phyloP scores from a whole-genome alignment of 2,329 filamentous ascomycete genomes.

The Penicillium brasilianum region DNA sequence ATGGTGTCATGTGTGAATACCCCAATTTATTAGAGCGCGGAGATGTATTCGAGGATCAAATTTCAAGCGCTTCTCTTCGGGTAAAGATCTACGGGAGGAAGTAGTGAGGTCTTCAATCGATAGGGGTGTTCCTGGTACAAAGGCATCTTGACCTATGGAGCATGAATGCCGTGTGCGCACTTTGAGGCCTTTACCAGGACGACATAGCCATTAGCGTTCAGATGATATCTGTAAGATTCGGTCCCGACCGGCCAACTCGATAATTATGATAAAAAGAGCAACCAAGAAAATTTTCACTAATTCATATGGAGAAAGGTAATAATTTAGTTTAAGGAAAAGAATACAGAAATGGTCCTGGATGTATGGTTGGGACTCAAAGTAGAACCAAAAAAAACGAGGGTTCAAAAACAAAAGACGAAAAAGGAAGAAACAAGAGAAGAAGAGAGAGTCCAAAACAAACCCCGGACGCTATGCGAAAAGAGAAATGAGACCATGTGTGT shows the following conservation, averaged over 20 bases:
- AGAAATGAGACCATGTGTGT: constrained; percentile 36
- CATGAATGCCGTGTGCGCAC: neutral
- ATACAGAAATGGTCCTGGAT: constrained; percentile 24
- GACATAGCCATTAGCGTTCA: neutral
- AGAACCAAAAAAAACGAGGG: neutral
- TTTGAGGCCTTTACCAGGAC: neutral
- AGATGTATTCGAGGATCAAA: neutral
- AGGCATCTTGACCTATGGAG: neutral
- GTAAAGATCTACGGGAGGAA: too few species aligned
- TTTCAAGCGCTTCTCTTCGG: too few species aligned
- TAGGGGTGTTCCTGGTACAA: neutral
- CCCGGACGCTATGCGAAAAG: constrained; percentile 46
- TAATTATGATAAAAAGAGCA: neutral
- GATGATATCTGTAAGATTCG: neutral
- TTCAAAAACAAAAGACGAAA: neutral
- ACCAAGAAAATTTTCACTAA: neutral
- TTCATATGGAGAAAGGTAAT: constrained; percentile 11
- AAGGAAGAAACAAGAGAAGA: constrained; percentile 18
- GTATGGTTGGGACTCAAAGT: constrained; percentile 12
- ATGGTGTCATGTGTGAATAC: neutral
- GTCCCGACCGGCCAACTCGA: neutral
- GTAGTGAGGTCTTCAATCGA: neutral
- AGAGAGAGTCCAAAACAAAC: constrained; percentile 33
- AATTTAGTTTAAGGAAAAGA: constrained; percentile 12
- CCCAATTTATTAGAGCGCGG: too few species aligned